Base-by-base conservation (phyloP, 306 rosid species). In the Prosopis cineraria region DNA sequence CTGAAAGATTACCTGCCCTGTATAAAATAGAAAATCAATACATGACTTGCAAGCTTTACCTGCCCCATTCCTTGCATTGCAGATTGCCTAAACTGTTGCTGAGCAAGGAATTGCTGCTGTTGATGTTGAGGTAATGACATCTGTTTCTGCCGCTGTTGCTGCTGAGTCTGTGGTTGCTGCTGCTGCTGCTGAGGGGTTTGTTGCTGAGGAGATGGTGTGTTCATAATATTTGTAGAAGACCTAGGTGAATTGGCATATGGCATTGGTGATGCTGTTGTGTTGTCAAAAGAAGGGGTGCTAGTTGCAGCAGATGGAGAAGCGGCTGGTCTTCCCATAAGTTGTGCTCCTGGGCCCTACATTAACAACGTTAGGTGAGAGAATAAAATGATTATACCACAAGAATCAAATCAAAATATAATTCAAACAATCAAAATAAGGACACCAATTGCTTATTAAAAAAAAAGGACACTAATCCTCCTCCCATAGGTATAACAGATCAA, bases 171-270 rank as follows among this genome's bases (percentile, higher is more conserved):
- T 33, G 79, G 85, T 33, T 82, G 93, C 19, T 84, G 93, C 10
- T 86, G 84, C 74, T 83, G 93, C 68, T 84, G 93, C 70, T 87
- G 94, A 55, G 85, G 86, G 76, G 81, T 89, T 80, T 90, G 97
- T 72, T 91, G 98, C 81, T 93, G 98, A 89, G 98, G 98, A 69
- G 98, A 94, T 64, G 96, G 97, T 29, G 93, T 79, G 76, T 94
- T 94, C 98, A 94, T 90, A 65, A 92, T 83, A 66, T 70, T 92
- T 64, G 96, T 45, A 70, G 89, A 77, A 77, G 98, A 92, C 84
- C 97, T 90, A 25, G 98, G 97, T 40, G 98, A 94, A 85, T 94
- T 94, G 64, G 98, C 98, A 85, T 90, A 94, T 31, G 94, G 95
- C 68, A 92, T 73, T 7, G 98, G 97, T 34, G 98, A 90, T 3